Percentiles rank a stretch among this genome's conserved stretches.
These are phyloP conservation scores for Cercospora sojina DNA, from an alignment of 2,329 filamentous ascomycete species.

Conservation along the genomic window DNA sequence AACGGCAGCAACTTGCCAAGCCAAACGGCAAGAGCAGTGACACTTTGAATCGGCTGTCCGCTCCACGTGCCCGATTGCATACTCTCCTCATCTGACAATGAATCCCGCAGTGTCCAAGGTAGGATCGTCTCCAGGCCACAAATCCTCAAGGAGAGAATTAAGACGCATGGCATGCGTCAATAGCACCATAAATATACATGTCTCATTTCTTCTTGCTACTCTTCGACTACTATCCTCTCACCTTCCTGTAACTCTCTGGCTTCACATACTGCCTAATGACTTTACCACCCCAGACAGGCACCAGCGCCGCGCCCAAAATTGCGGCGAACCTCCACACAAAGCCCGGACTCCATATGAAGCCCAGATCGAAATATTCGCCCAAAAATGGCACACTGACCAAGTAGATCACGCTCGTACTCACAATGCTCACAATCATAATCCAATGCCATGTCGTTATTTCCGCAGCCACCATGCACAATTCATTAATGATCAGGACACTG, in stretches of 20 bases:
- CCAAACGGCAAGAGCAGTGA: neutral
- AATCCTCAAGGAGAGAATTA: neutral
- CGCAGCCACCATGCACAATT: constrained; percentile 94
- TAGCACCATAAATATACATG: neutral
- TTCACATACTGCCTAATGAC: constrained; percentile 79
- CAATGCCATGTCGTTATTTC: constrained; percentile 97
- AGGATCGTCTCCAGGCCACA: neutral
- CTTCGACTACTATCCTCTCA: constrained; percentile 45
- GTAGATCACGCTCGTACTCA: constrained; percentile 81
- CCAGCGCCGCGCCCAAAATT: constrained; percentile 74
- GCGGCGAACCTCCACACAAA: constrained; percentile 87
- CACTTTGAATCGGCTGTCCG: neutral
- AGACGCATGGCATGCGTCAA: neutral
- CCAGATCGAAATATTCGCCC: constrained; percentile 83
- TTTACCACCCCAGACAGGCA: constrained; percentile 86
- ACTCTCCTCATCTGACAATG: neutral
- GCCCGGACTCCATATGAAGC: constrained; percentile 72
- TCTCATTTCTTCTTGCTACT: neutral
- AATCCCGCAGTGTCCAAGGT: neutral
- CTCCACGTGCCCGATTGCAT: neutral
- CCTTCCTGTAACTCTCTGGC: constrained; percentile 93
- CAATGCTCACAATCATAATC: constrained; percentile 79
- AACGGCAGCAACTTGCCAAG: neutral
- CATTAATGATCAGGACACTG: constrained; percentile 87
- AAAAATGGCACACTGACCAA: constrained; percentile 82